Evolutionary conservation across 257 asterid genomes (phyloP).

Genomic region (Petunia secreta): DNA sequence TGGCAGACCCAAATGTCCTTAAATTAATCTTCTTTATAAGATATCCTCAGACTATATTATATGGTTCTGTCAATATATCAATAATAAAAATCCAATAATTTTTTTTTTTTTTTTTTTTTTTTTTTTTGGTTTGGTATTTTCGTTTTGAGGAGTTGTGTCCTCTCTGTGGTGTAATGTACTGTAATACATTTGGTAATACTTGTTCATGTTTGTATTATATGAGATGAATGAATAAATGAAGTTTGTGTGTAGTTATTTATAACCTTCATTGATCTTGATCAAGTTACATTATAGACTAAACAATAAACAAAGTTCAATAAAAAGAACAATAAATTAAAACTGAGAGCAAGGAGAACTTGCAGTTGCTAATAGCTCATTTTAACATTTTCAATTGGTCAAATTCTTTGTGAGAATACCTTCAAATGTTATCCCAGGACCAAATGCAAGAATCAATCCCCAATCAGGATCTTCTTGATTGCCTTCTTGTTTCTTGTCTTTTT

Average conservation of each 20-base stretch:
- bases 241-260: neutral
- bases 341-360: neutral
- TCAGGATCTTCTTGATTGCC: slow-evolving; percentile 31
- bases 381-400: neutral
- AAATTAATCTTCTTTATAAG: neutral
- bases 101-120: neutral
- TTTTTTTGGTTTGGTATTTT: fast-evolving
- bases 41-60: neutral
- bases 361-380: neutral
- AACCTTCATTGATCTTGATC: neutral
- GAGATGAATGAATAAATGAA: neutral
- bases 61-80: neutral
- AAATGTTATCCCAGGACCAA: slow-evolving; percentile 94
- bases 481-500: slow-evolving; percentile 23
- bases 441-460: slow-evolving; percentile 91
- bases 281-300: neutral
- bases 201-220: neutral
- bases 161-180: neutral
- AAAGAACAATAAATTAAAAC: neutral
- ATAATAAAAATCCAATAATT: neutral
- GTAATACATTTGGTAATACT: neutral
- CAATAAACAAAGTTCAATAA: neutral
- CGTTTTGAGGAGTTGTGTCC: neutral
- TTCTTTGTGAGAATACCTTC: slow-evolving; percentile 90
- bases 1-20: slow-evolving; percentile 43